Conservation (phyloP, 805 yeast species). For the Yamadazyma akitaensis region DNA sequence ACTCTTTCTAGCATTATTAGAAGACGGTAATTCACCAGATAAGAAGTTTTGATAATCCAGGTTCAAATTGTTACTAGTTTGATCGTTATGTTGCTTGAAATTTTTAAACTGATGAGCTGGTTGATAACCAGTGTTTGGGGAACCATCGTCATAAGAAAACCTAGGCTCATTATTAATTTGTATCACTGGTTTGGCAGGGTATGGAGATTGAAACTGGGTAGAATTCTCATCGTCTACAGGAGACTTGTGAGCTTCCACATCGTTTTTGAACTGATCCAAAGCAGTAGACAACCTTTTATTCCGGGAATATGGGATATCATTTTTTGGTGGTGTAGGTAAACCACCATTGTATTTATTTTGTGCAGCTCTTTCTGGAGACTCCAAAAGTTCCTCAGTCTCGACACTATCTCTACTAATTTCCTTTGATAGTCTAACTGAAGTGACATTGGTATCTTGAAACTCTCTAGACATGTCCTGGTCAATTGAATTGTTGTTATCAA, state of each 20-base stretch:
- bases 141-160: slow-evolving; percentile 9
- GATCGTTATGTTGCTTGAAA: slow-evolving; percentile 9
- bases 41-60: slow-evolving; percentile 29
- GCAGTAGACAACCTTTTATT: slow-evolving; percentile 22
- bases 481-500: slow-evolving; percentile 5
- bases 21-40: slow-evolving; percentile 6
- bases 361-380: slow-evolving; percentile 10
- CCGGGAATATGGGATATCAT: background rate
- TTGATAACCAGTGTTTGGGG: slow-evolving; percentile 11
- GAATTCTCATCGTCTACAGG: slow-evolving; percentile 7
- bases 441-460: slow-evolving; percentile 10
- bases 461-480: background rate
- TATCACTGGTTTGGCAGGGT: slow-evolving; percentile 5
- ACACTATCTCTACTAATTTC: slow-evolving; percentile 10
- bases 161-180: slow-evolving; percentile 5
- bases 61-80: slow-evolving; percentile 15
- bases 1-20: slow-evolving; percentile 22
- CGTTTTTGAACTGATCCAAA: slow-evolving; percentile 27
- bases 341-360: background rate
- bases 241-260: slow-evolving; percentile 17
- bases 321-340: slow-evolving; percentile 9
- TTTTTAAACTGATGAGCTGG: slow-evolving; percentile 16
- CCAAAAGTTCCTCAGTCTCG: slow-evolving; percentile 13
- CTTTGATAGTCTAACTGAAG: slow-evolving; percentile 9
- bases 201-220: slow-evolving; percentile 7